Percentiles rank a stretch among this genome's conserved stretches.
Evolutionary conservation across 225 moss, liverwort and hornwort species (phyloP).

Genomic region (Asterella californica): DNA sequence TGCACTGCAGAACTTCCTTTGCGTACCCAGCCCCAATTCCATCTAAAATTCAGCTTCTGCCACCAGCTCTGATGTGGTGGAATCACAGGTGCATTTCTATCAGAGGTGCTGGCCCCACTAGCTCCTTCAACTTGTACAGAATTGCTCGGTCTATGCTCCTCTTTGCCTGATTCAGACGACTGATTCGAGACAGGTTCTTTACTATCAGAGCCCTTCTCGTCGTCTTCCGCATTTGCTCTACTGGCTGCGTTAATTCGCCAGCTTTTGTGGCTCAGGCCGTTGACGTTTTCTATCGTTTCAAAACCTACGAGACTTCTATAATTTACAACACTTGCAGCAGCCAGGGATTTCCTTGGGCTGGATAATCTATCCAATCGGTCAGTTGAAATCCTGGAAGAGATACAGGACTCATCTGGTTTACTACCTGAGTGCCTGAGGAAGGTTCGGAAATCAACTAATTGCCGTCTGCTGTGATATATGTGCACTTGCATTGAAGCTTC

Average conservation of each 20-base stretch:
- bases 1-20: constrained; percentile 64
- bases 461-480: constrained; percentile 3
- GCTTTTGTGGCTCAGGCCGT: constrained; percentile 13
- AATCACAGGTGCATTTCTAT: constrained; percentile 56
- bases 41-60: constrained; percentile 64
- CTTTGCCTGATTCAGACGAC: constrained; percentile 29
- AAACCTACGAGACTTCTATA: constrained; percentile 17
- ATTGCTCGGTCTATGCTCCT: constrained; percentile 32
- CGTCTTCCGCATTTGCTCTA: constrained; percentile 28
- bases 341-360: constrained; percentile 12
- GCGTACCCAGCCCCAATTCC: constrained; percentile 56
- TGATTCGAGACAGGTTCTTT: constrained; percentile 22
- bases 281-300: constrained; percentile 14
- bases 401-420: constrained; percentile 9
- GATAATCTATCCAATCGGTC: constrained; percentile 13
- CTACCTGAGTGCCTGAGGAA: constrained; percentile 4
- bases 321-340: constrained; percentile 12
- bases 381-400: constrained; percentile 1
- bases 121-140: constrained; percentile 50
- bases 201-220: constrained; percentile 23
- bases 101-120: constrained; percentile 59
- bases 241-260: constrained; percentile 29
- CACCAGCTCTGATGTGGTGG: constrained; percentile 85
- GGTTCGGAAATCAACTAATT: constrained; percentile 11
- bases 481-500: constrained; percentile 11